Evolutionary conservation across 345 rosid species (phyloP), one percentile per base, ranked within the genome.

Genomic region (Raphanus raphanistrum): DNA sequence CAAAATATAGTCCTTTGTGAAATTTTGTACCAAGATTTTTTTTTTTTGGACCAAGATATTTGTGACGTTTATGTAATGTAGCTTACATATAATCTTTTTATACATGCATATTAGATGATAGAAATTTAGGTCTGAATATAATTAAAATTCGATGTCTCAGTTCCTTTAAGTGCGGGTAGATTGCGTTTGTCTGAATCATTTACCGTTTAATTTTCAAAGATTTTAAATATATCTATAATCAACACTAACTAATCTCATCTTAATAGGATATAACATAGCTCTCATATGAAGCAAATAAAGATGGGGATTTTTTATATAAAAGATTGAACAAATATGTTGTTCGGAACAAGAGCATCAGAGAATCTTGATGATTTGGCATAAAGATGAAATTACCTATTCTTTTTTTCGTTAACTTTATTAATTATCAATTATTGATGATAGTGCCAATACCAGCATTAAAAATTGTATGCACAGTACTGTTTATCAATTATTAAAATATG

Each of bases 311-410:
- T 4, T 52, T 48, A 28, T 27, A 8, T 6, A 35, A 35, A 36
- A 38, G 8, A 38, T 28, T 54, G 16, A 43, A 65, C n/a, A 71
- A 55, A 69, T 13, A 58, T 72, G 11, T 32, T 32, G 35, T 72
- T 2, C 5, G 10, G 68, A 78, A 72, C 77, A 72, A 78, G 8
- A 78, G 16, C 73, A 72, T 45, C 77, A 59, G 77, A 78, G 77
- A 65, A 72, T 78, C 80, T 77, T 68, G 36, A 41, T 67, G 60
- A 68, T 68, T 45, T 60, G 68, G 52, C 13, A 76, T 32, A 8
- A 62, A 62, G 43, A 62, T 62, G 26, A 32, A 17, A 9, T 45
- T 67, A 21, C 4, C 2, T 3, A 43, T 29, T 29, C 5, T 4
- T 15, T 26, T 38, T 38, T 21, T 9, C 5, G 10, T 73, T 54